Percentiles rank a stretch among this genome's conserved stretches.
These are phyloP conservation scores for Cryptosporidium canis DNA, from an alignment of 169 alveolate species.

Conservation along the genomic window DNA sequence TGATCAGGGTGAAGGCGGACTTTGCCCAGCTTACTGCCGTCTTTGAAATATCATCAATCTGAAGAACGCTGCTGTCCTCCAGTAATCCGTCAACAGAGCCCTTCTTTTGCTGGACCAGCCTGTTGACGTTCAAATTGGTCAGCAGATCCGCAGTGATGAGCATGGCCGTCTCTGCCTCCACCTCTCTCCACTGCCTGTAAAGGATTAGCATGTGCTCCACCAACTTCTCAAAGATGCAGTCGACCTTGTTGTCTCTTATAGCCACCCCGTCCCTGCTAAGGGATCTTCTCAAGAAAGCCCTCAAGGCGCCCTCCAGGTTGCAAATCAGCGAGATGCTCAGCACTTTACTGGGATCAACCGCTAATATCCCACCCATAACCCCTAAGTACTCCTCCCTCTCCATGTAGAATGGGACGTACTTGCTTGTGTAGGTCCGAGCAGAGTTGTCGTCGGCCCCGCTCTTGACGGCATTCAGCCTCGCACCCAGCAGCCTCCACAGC, in stretches of 20 bases:
- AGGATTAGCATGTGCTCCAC: slow-evolving; percentile 24
- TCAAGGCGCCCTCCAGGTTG: slow-evolving; percentile 1
- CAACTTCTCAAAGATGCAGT: slow-evolving; percentile 44
- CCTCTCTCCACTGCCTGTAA: slow-evolving; percentile 44
- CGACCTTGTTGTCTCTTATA: slow-evolving; percentile 6
- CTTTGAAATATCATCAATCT: slow-evolving; percentile 20
- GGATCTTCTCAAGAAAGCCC: not conserved
- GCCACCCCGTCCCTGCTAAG: slow-evolving; percentile 1
- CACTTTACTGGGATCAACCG: slow-evolving; percentile 2
- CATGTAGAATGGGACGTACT: slow-evolving; percentile 13
- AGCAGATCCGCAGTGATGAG: slow-evolving; percentile 13
- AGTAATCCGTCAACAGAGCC: not conserved
- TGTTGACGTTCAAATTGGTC: slow-evolving; percentile 5
- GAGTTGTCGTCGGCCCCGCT: not conserved
- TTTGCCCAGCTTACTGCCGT: slow-evolving; percentile 59
- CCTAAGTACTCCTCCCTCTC: not conserved
- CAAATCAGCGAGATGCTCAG: slow-evolving; percentile 25
- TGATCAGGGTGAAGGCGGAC: slow-evolving; percentile 23
- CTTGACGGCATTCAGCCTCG: not conserved
- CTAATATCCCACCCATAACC: not conserved
- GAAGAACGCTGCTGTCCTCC: not conserved
- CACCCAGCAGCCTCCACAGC: slow-evolving; percentile 12
- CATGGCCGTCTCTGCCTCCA: not conserved
- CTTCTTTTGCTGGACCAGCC: not conserved
- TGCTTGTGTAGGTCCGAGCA: not conserved